Conservation (phyloP, 306 rosid genomes). For the Clitoria ternatea region DNA sequence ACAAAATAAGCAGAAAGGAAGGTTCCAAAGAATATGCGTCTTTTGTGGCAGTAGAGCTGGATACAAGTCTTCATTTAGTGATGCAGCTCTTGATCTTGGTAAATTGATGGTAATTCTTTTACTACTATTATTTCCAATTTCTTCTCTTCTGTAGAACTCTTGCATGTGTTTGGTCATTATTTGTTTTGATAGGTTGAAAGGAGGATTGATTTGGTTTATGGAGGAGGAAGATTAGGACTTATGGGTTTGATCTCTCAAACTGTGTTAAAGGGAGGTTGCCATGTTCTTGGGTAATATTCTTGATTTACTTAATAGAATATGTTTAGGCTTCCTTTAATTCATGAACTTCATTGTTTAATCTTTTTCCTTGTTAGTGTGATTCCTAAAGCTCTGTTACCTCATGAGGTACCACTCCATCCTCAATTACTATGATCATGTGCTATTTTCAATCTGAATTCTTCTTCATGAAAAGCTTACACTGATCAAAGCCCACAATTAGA, state of each 20-base stretch:
- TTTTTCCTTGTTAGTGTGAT: conserved; percentile 44
- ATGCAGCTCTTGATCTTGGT: conserved; percentile 64
- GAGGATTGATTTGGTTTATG: conserved; percentile 59
- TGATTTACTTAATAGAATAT: neutral
- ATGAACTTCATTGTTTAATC: neutral
- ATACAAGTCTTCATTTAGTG: conserved; percentile 44
- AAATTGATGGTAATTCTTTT: conserved; percentile 43
- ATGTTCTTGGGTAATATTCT: conserved; percentile 65
- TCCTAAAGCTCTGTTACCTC: conserved; percentile 54
- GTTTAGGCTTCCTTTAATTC: neutral
- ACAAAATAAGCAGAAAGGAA: conserved; percentile 30
- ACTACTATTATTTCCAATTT: neutral
- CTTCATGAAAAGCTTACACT: neutral
- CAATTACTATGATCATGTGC: neutral
- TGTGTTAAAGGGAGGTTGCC: conserved; percentile 53
- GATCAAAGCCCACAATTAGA: conserved; percentile 37
- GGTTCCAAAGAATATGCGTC: conserved; percentile 58
- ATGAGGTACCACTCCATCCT: conserved; percentile 45
- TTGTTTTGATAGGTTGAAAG: conserved; percentile 45
- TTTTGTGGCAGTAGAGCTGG: conserved; percentile 69
- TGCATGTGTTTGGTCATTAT: neutral
- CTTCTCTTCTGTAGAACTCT: neutral
- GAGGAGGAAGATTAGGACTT: conserved; percentile 68
- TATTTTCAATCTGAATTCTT: neutral
- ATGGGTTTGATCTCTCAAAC: conserved; percentile 70